A percentile compares a stretch with the other conserved stretches of the same genome.
phyloP scores from a whole-genome alignment of 129 eudicot genomes.

The Flaveria trinervia region DNA sequence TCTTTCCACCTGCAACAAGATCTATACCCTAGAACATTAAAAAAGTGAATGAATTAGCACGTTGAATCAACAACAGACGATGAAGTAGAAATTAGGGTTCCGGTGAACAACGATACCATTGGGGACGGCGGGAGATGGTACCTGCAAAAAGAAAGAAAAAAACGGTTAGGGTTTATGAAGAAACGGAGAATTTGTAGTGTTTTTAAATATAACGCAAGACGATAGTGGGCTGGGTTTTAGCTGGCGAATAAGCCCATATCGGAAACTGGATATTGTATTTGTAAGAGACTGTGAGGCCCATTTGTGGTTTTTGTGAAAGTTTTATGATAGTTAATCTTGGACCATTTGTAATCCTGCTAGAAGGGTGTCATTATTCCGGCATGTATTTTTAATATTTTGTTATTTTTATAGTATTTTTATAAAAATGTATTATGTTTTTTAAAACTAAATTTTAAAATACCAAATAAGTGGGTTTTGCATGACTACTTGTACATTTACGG shows the following conservation, averaged over 20 bases:
- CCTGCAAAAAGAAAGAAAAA: slow-evolving; percentile 30
- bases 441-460: too few species aligned
- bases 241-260: not conserved
- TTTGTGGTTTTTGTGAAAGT: too few species aligned
- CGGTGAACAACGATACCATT: slow-evolving; percentile 18
- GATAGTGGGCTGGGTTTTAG: slow-evolving; percentile 23
- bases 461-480: too few species aligned
- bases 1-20: slow-evolving; percentile 85
- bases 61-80: not conserved
- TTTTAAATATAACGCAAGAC: not conserved
- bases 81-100: slow-evolving; percentile 10
- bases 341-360: too few species aligned
- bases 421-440: too few species aligned
- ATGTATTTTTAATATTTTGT: too few species aligned
- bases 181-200: not conserved
- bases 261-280: not conserved
- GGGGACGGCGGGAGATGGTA: slow-evolving; percentile 28
- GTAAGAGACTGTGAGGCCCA: too few species aligned
- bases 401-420: too few species aligned
- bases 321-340: too few species aligned
- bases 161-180: slow-evolving; percentile 34
- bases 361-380: too few species aligned
- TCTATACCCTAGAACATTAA: slow-evolving; percentile 64
- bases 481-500: too few species aligned
- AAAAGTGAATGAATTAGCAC: not conserved